Conservation (phyloP, 2,329 filamentous ascomycete genomes). For the Fusarium mexicanum region DNA sequence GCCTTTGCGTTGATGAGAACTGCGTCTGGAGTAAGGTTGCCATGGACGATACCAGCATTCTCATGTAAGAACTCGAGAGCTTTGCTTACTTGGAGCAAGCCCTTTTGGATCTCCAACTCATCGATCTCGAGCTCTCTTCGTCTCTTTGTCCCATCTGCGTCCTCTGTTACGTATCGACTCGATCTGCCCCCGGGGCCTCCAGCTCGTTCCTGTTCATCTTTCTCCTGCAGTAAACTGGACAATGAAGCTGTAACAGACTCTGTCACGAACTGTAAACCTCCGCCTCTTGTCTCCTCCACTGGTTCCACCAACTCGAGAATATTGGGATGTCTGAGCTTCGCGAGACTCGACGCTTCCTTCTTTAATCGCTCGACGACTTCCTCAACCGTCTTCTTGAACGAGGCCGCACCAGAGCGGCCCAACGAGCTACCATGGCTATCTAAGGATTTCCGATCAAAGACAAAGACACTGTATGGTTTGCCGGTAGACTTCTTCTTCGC, state of each 20-base stretch:
- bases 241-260: slow-evolving; percentile 92
- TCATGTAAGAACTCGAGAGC: slow-evolving; percentile 96
- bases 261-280: slow-evolving; percentile 94
- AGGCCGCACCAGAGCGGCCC: slow-evolving; percentile 62
- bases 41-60: slow-evolving; percentile 91
- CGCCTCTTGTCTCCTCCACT: slow-evolving; percentile 90
- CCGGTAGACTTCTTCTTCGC: slow-evolving; percentile 96
- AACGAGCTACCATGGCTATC: slow-evolving; percentile 63
- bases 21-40: slow-evolving; percentile 92
- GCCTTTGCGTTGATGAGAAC: slow-evolving; percentile 94
- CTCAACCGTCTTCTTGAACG: slow-evolving; percentile 82
- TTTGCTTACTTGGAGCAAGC: slow-evolving; percentile 90
- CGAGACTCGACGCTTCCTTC: slow-evolving; percentile 89
- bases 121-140: slow-evolving; percentile 91
- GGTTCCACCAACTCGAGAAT: slow-evolving; percentile 94
- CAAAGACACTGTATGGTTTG: slow-evolving; percentile 88
- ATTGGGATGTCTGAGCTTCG: slow-evolving; percentile 88
- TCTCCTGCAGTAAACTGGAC: slow-evolving; percentile 82
- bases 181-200: slow-evolving; percentile 74
- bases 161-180: slow-evolving; percentile 84
- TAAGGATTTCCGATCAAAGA: slow-evolving; percentile 90
- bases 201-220: slow-evolving; percentile 83
- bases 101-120: slow-evolving; percentile 97
- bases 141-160: slow-evolving; percentile 76
- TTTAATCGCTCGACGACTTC: slow-evolving; percentile 92